Conservation (phyloP, 2,329 filamentous ascomycete species). For the Xylaria sp. region DNA sequence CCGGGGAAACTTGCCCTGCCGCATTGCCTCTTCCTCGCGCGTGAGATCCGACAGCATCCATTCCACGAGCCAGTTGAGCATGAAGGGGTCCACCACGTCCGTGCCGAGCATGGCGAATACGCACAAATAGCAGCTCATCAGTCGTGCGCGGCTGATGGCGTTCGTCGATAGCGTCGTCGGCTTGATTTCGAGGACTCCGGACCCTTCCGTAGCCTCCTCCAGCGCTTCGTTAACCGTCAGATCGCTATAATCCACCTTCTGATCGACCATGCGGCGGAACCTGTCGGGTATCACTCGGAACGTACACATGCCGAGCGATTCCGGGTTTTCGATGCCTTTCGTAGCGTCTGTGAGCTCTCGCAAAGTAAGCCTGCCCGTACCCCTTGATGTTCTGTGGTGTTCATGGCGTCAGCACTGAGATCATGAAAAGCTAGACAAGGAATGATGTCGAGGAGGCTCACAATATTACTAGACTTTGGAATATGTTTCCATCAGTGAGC, state of each 20-base stretch:
- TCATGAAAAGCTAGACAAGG: too few relatives aligned
- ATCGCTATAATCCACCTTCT: constrained; percentile 34
- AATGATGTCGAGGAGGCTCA: constrained; percentile 19
- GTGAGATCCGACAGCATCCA: constrained; percentile 42
- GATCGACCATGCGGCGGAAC: constrained; percentile 36
- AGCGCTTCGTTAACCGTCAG: constrained; percentile 38
- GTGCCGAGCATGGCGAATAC: constrained; percentile 41
- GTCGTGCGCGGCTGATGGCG: constrained; percentile 40
- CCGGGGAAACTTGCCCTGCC: constrained; percentile 39
- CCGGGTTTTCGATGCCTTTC: constrained; percentile 37
- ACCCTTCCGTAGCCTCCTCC: constrained; percentile 31
- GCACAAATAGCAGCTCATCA: constrained; percentile 42
- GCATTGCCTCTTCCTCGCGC: constrained; percentile 40
- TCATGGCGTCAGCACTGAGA: constrained; percentile 6
- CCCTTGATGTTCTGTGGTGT: constrained; percentile 39
- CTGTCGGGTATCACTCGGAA: constrained; percentile 36
- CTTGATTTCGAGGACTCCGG: constrained; percentile 23
- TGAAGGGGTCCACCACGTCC: constrained; percentile 40
- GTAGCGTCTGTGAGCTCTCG: constrained; percentile 38
- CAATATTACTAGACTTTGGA: constrained; percentile 41
- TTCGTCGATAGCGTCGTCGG: constrained; percentile 37
- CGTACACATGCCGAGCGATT: constrained; percentile 37
- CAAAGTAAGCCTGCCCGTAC: constrained; percentile 39
- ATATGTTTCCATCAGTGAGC: constrained; percentile 38
- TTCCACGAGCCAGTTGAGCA: constrained; percentile 44